Percentiles rank a stretch among this genome's conserved stretches.
Evolutionary conservation across 2,329 filamentous ascomycete genomes (phyloP).

Genomic region (Xylaria sp.): DNA sequence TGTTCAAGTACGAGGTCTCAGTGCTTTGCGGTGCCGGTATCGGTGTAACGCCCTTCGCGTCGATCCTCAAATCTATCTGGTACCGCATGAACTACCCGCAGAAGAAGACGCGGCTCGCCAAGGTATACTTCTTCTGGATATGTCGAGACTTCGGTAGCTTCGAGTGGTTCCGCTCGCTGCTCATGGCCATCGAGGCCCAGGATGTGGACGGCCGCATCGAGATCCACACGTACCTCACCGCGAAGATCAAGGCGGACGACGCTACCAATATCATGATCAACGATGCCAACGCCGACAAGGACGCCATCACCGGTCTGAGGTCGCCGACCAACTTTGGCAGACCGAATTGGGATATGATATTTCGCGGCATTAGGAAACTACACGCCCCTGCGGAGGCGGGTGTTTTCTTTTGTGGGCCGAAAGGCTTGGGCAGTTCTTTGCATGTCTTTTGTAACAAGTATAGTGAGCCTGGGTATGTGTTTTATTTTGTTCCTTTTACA

Average conservation of each 20-base stretch:
- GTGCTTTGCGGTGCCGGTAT: slow-evolving; percentile 85
- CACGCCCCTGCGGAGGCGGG: slow-evolving; percentile 77
- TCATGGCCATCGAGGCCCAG: slow-evolving; percentile 86
- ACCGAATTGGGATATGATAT: slow-evolving; percentile 92
- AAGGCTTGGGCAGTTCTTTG: slow-evolving; percentile 77
- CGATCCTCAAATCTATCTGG: slow-evolving; percentile 91
- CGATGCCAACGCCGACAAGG: slow-evolving; percentile 83
- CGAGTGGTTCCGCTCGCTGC: slow-evolving; percentile 87
- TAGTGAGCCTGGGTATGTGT: slow-evolving; percentile 78
- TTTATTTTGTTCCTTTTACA: slow-evolving; percentile 24
- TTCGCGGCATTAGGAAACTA: slow-evolving; percentile 82
- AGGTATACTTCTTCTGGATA: slow-evolving; percentile 95
- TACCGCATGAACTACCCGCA: slow-evolving; percentile 91
- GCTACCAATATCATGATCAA: slow-evolving; percentile 95
- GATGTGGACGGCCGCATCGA: slow-evolving; percentile 86
- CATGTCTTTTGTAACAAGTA: slow-evolving; percentile 91
- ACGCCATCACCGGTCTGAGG: slow-evolving; percentile 83
- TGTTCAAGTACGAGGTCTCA: slow-evolving; percentile 87
- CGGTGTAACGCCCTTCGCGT: slow-evolving; percentile 86
- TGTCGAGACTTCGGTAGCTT: slow-evolving; percentile 89
- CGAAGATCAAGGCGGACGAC: slow-evolving; percentile 86
- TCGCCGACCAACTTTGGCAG: slow-evolving; percentile 87
- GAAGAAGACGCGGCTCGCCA: slow-evolving; percentile 79
- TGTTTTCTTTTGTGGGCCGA: slow-evolving; percentile 88
- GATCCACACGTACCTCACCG: slow-evolving; percentile 88